Base-by-base conservation (phyloP, 208 protist genomes). In the Crithidia bombi region DNA sequence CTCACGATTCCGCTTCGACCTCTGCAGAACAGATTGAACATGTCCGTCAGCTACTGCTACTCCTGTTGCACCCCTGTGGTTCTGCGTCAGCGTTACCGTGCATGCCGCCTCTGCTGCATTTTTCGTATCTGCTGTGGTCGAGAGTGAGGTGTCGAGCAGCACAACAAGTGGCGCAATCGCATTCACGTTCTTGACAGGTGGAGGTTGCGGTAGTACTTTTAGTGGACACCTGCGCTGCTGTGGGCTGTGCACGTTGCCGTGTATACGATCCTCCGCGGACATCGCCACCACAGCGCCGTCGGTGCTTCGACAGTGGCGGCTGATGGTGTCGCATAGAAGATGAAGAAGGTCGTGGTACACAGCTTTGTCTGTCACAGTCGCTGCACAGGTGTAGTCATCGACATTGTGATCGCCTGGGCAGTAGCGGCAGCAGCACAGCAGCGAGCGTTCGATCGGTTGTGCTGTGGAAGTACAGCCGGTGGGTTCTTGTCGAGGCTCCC, bases 341-440 rank as follows among this genome's bases (percentile, higher is more conserved):
- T 32, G 44, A 15, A 65, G 10, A 0, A 76, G 39, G 46, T 77
- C 71, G 43, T 62, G 63, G 15, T 67, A 77, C 3, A 77, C 39
- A 0, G 10, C 47, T 7, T 11, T 64, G 26, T 65, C 71, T 15
- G 35, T 67, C n/a, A 66, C 59, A 19, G 25, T 25, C 2, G 19
- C 7, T 47, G 4, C 43, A 6, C 17, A 9, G 15, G 30, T n/a
- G 5, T n/a, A n/a, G 25, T 0, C 30, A 19, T 5, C 38, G 51
- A 4, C 15, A 0, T 38, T 35, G 9, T 7, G 5, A 30, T 57
- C 4, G 25, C 28, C 10, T 28, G 28, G 4, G 1, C 54, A 38
- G n/a, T 35, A 59, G 30, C 51, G 19, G 5, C 43, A 49, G 30
- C 51, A 57, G 30, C 51, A 39, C 30, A 33, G 9, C 51, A 38